These are phyloP conservation scores for Colletotrichum sansevieriae DNA, from an alignment of 2,329 filamentous ascomycete genomes.

Conservation along the genomic window DNA sequence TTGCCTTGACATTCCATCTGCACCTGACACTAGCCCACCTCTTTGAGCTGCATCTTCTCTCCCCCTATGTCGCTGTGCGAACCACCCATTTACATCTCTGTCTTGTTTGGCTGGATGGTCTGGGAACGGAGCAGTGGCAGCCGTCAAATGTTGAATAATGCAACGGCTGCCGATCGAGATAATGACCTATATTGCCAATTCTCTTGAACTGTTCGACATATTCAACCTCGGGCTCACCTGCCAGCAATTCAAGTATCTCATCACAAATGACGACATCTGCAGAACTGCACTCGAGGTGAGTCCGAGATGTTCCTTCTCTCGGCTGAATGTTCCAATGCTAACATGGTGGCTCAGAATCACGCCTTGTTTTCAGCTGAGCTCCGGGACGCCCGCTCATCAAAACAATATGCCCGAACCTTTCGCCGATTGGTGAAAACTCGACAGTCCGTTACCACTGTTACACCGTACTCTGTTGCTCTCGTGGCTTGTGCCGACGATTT, in stretches of 20 bases:
- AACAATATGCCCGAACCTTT: constrained; percentile 64
- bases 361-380: constrained; percentile 45
- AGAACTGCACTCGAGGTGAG: constrained; percentile 70
- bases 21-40: neutral
- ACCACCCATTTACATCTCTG: neutral
- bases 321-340: constrained; percentile 32
- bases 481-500: constrained; percentile 72
- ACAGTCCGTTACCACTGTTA: constrained; percentile 69
- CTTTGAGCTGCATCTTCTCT: neutral
- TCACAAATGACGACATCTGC: constrained; percentile 68
- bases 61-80: neutral
- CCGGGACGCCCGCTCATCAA: constrained; percentile 41
- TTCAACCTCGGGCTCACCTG: constrained; percentile 68
- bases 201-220: constrained; percentile 69
- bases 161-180: constrained; percentile 71
- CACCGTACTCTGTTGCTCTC: constrained; percentile 72
- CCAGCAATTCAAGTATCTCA: constrained; percentile 61
- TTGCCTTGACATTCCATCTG: neutral
- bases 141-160: constrained; percentile 22
- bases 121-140: constrained; percentile 1
- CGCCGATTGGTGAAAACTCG: constrained; percentile 72
- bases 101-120: constrained; percentile 22
- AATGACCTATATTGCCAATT: constrained; percentile 67
- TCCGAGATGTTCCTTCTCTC: neutral
- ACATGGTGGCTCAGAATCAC: constrained; percentile 43